phyloP scores from a whole-genome alignment of 352 stramenopile genomes.

The Phytophthora foliorum region DNA sequence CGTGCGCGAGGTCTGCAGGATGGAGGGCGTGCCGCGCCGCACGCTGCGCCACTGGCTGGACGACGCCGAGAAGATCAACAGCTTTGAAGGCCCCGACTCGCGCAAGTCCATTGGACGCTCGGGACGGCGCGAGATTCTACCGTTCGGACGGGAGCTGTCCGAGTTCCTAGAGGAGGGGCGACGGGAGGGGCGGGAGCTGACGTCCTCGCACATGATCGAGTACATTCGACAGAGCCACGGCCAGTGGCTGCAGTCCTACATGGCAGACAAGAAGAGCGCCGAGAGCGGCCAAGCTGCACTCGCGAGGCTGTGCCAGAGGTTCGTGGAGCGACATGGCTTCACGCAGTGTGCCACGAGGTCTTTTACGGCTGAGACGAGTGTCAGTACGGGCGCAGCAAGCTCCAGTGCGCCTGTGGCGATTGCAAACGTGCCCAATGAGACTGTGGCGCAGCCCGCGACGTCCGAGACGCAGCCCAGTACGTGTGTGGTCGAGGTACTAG shows the following conservation, averaged over 20 bases:
- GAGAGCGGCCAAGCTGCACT: slow-evolving; percentile 56
- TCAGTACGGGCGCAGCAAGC: neutral
- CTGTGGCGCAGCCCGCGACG: neutral
- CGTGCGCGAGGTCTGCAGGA: slow-evolving; percentile 48
- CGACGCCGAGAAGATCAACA: slow-evolving; percentile 58
- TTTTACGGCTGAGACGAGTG: slow-evolving; percentile 7
- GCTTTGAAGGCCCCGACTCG: slow-evolving; percentile 45
- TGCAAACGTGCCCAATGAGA: neutral
- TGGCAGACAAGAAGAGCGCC: slow-evolving; percentile 51
- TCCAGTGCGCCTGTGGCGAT: neutral
- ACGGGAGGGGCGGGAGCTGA: slow-evolving; percentile 39
- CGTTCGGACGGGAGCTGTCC: slow-evolving; percentile 42
- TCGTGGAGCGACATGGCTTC: slow-evolving; percentile 49
- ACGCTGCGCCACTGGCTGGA: slow-evolving; percentile 56
- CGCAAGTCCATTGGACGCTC: slow-evolving; percentile 56
- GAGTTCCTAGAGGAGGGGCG: slow-evolving; percentile 41
- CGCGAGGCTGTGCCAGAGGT: slow-evolving; percentile 48
- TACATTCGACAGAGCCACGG: slow-evolving; percentile 47
- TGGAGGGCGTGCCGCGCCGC: slow-evolving; percentile 46
- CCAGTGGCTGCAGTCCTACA: slow-evolving; percentile 46
- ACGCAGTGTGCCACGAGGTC: slow-evolving; percentile 1
- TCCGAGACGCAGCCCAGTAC: neutral
- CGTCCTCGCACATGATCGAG: slow-evolving; percentile 54
- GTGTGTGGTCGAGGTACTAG: slow-evolving; percentile 18
- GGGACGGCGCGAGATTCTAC: slow-evolving; percentile 47